phyloP scores from a whole-genome alignment of 768 basidiomycete genomes.

The Auricularia cornea region DNA sequence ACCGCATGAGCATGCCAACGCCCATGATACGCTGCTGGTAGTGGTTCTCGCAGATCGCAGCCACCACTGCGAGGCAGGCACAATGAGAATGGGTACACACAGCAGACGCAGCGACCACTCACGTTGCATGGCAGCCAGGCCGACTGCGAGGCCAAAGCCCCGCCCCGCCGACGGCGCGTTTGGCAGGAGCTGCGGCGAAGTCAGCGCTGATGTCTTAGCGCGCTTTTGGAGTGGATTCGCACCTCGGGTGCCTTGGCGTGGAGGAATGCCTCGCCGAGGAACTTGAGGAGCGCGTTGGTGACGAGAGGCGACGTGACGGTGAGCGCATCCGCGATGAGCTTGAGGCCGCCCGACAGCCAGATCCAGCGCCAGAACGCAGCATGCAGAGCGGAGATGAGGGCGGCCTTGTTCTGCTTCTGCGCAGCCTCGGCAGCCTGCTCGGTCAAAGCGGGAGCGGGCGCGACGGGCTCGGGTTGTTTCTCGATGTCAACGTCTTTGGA shows the following conservation, averaged over 20 bases:
- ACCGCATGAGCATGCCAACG: not conserved
- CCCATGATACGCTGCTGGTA: not conserved
- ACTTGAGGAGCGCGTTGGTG: conserved; percentile 53
- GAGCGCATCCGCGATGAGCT: conserved; percentile 37
- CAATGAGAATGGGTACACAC: not conserved
- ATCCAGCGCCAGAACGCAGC: conserved; percentile 39
- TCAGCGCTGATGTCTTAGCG: too few species aligned
- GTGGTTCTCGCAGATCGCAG: not conserved
- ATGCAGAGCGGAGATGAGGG: conserved; percentile 38
- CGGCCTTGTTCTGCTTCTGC: not conserved
- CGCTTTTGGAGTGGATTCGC: not conserved
- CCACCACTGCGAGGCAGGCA: not conserved
- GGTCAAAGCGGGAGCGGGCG: too few species aligned
- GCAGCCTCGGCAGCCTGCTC: too few species aligned
- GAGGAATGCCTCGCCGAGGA: conserved; percentile 43
- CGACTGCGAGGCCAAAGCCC: not conserved
- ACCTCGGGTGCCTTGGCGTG: not conserved
- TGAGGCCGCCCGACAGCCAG: conserved; percentile 41
- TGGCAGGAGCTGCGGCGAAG: not conserved
- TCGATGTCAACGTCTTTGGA: not conserved
- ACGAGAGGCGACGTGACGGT: conserved; percentile 50
- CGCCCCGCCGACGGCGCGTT: not conserved
- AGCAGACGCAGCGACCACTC: not conserved
- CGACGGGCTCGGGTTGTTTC: not conserved
- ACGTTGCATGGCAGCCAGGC: not conserved